Evolutionary conservation across 805 yeast species (phyloP), one percentile per base, ranked within the genome.

Genomic region (Zygoascus ofunaensis): DNA sequence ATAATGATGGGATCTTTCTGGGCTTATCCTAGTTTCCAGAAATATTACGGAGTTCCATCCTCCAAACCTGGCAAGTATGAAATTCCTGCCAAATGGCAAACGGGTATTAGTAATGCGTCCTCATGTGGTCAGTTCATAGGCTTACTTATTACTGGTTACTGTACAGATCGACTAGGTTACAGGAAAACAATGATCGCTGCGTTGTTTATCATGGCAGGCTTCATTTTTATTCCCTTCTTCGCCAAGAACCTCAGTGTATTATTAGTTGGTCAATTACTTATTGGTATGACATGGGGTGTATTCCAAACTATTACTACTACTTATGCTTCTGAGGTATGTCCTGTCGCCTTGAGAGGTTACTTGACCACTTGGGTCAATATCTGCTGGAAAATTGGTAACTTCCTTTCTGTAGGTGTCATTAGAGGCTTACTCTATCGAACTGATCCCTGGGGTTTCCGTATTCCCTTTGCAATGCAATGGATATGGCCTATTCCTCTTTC

Each of bases 401-500:
- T 78, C 33, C 58, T 77, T 43, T 67, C 76, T 5, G 59, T 76
- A 8, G 79, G 82, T 46, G 72, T 77, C 19, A 60, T 68, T 50
- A 34, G 37, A 32, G 43, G 24, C 41, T 60, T 36, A 51, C 39
- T 44, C 12, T 17, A 15, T 18, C 72, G 62, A 41, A 60, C 37
- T 37, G 49, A 59, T 32, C 55, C 63, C n/a, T 52, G 66, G 63
- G 70, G 76, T 5, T 77, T 73, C 57, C 62, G 69, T 41, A 63
- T 74, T 36, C 80, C 82, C 7, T 74, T 72, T 55, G 80, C 76
- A 4, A 46, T 76, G 7, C 82, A 77, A 59, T 77, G 81, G 81
- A 59, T 66, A 3, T 77, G 79, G 79, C 74, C 78, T 5, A 55
- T 68, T n/a, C 76, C 77, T 32, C 54, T 76, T 20, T 50, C 67